These are phyloP conservation scores for Blastomyces percursus DNA, from an alignment of 2,329 filamentous ascomycete genomes.

Conservation along the genomic window DNA sequence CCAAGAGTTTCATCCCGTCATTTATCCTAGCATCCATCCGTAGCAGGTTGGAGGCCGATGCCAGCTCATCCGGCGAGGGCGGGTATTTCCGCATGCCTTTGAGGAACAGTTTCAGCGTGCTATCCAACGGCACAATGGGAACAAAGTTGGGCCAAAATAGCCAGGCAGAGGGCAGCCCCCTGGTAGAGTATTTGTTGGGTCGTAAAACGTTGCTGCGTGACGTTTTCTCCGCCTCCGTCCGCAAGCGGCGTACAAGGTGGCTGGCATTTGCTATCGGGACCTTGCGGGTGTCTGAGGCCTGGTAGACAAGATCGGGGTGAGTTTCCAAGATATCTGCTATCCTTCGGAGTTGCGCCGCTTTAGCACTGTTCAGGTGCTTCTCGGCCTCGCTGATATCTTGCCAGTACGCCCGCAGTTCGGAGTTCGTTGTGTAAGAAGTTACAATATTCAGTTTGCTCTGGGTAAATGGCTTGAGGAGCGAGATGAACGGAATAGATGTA, in stretches of 20 bases:
- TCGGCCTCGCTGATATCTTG: background rate
- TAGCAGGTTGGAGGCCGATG: background rate
- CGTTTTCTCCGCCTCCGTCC: background rate
- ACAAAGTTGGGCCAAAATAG: conserved; percentile 11
- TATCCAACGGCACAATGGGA: conserved; percentile 10
- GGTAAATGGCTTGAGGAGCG: background rate
- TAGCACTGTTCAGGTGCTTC: conserved; percentile 7
- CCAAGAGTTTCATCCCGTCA: background rate
- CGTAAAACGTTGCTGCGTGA: background rate
- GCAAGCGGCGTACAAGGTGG: background rate
- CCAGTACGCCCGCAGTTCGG: background rate
- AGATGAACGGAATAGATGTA: background rate
- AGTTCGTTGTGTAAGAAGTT: background rate
- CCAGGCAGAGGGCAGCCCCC: background rate
- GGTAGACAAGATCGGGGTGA: conserved; percentile 14
- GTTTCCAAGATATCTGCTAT: conserved; percentile 15
- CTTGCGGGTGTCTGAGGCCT: background rate
- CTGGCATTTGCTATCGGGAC: background rate
- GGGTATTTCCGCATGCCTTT: background rate
- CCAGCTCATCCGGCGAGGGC: background rate
- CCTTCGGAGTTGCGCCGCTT: conserved; percentile 10
- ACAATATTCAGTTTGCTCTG: background rate
- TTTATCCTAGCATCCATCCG: background rate
- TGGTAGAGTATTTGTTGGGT: background rate
- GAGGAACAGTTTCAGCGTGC: background rate